Evolutionary conservation across 1,284 basidiomycete genomes (phyloP), one percentile per base, ranked within the genome.

Genomic region (Polyporus tsugae): DNA sequence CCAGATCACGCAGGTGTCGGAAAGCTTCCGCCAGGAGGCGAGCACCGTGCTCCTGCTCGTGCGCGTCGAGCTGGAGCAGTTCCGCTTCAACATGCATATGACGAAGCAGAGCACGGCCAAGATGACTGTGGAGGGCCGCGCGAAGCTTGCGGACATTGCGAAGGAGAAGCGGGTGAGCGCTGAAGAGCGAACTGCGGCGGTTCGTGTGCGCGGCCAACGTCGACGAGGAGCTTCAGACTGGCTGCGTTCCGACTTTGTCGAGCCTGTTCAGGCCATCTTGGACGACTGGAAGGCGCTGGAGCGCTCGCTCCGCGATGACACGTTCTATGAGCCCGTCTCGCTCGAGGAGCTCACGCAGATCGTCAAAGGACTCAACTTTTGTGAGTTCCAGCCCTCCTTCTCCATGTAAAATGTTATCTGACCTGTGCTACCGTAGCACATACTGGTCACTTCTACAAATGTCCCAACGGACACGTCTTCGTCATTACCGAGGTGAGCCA

Each of bases 341-440:
- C 68, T 83, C 7, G 83, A 86, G 17, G 89, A 90, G 74, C 80
- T 80, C 64, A 78, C 78, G 66, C 79, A 80, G 11, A 80, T 90
- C 36, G 80, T 88, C 39, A 79, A 79, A 53, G 83, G 69, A 0
- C 77, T 87, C 41, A 75, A 77, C 59, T 86, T 87, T 70, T 72
- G 86, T 87, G 71, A 74, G 82, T 67, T 6, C 11, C 13, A 25
- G 35, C n/a, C 74, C 15, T 38, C 7, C 25, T 59, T n/a, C n/a
- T 67, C 4, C 5, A 11, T 44, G 39, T 4, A 0, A 42, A 33
- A 49, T 29, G 67, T n/a, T 58, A 33, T 35, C 62, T 33, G 64
- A 52, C 65, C n/a, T 60, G 36, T 57, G n/a, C 52, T 29, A 10
- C 42, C 53, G 57, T 71, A 87, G 85, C 74, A 3, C 80, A 84